A percentile compares a stretch with the other conserved stretches of the same genome.
Evolutionary conservation across 1,139 yeast genomes (phyloP).

Genomic region (Tardiomyces digboiensis): DNA sequence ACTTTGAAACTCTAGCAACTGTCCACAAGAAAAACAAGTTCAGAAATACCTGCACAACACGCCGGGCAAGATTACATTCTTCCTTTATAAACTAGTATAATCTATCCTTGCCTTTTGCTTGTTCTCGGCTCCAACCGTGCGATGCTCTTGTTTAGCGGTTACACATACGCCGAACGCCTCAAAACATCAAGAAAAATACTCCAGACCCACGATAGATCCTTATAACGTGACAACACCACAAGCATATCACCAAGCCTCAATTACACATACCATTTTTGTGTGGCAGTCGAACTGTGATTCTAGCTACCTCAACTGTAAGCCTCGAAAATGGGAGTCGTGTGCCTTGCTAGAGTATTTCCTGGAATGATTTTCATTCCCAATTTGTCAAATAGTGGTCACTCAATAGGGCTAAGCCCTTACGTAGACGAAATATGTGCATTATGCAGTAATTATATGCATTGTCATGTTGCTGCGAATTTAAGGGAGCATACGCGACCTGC

Average conservation of each 20-base stretch:
- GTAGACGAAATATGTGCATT: background rate
- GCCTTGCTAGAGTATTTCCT: background rate
- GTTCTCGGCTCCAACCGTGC: background rate
- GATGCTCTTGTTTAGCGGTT: background rate
- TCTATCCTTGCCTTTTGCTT: background rate
- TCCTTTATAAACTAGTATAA: background rate
- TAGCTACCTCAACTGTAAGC: background rate
- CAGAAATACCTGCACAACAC: too few species aligned
- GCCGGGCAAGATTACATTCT: too few species aligned
- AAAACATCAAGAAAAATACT: background rate
- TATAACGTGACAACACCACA: background rate
- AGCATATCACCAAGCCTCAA: background rate
- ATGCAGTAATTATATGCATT: background rate
- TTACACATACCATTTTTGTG: background rate
- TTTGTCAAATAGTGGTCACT: too few species aligned
- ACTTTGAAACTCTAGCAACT: too few species aligned
- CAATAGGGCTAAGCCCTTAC: too few species aligned
- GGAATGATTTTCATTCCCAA: background rate
- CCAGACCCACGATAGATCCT: background rate
- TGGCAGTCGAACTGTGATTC: background rate
- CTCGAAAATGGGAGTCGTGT: conserved; percentile 1
- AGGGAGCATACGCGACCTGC: too few species aligned
- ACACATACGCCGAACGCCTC: background rate
- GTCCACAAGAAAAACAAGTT: too few species aligned
- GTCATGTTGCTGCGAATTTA: background rate